These are phyloP conservation scores for Anthostomella pinea DNA, from an alignment of 2,329 filamentous ascomycete genomes.

Conservation along the genomic window DNA sequence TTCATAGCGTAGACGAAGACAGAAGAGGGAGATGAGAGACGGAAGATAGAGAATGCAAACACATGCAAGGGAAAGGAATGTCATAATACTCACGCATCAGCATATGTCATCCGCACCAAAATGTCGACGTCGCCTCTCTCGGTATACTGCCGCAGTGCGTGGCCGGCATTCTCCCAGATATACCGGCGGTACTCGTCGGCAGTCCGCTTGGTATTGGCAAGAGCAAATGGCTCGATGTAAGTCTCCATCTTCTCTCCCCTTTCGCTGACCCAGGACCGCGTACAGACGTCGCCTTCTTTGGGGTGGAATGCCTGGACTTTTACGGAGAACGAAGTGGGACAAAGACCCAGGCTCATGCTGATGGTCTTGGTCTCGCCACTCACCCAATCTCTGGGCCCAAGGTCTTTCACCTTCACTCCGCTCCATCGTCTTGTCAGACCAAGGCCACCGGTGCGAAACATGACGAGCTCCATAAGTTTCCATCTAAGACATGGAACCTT, in stretches of 20 bases:
- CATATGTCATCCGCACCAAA: conserved; percentile 31
- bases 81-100: conserved; percentile 25
- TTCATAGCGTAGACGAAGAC: no score
- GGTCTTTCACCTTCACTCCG: conserved; percentile 39
- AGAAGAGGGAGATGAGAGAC: no score
- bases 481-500: conserved; percentile 42
- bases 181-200: conserved; percentile 36
- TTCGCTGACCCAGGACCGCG: conserved; percentile 38
- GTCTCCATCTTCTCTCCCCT: conserved; percentile 26
- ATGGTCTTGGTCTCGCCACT: conserved; percentile 32
- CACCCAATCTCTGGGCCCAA: conserved; percentile 33
- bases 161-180: conserved; percentile 29
- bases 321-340: conserved; percentile 35
- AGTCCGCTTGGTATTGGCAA: conserved; percentile 37
- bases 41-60: no score
- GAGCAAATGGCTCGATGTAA: conserved; percentile 38
- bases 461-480: conserved; percentile 39
- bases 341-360: conserved; percentile 38
- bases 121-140: conserved; percentile 14
- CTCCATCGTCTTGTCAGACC: conserved; percentile 43
- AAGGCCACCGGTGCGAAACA: conserved; percentile 44
- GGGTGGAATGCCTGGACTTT: conserved; percentile 42
- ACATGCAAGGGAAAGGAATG: not conserved
- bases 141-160: conserved; percentile 30
- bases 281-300: conserved; percentile 34